Evolutionary conservation across 2,329 filamentous ascomycete species (phyloP), one percentile per base, ranked within the genome.

Genomic region (Apiospora saccharicola): DNA sequence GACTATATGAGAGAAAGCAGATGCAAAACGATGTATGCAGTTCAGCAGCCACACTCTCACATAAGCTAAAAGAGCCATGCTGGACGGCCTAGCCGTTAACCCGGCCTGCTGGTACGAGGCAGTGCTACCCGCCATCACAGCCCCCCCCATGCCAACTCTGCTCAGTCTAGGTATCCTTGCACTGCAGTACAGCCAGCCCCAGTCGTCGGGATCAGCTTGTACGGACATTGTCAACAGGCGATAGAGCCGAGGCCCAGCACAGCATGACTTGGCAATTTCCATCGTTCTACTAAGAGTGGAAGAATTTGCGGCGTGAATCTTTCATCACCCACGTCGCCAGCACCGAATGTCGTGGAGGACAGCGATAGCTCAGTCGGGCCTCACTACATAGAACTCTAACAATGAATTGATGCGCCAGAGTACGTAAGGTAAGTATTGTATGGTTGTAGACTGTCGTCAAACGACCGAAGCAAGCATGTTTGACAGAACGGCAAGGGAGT

Each of bases 31-130:
- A 61, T 64, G 34, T n/a, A 37, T 41, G 34, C 57, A 22, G 34
- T 41, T 41, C 34, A 64, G 57, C 22, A 64, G 57, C 57, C 57
- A 64, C 53, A 30, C 4, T 30, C 26, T 4, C 12, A n/a, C n/a
- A 61, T 61, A 22, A 61, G 19, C 26, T 2, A 61, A 30, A 26
- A n/a, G n/a, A 19, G 24, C 24, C 2, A 30, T 61, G 30, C 53
- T 37, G 30, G 30, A 41, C 57, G 34, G 57, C 19, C 57, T 64
- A 34, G 57, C 57, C 57, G 57, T 64, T 64, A n/a, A 41, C 57
- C 34, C 57, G 57, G 57, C 34, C 41, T 41, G 57, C 22, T 64
- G 34, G 22, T n/a, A 64, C 53, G 34, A 41, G 34, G 34, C 57
- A 41, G 34, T 64, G 34, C 30, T 64, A 41, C 57, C 53, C 30